A percentile compares a stretch with the other conserved stretches of the same genome.
Conservation (phyloP, 768 basidiomycete species). For the Lentinula boryana region DNA sequence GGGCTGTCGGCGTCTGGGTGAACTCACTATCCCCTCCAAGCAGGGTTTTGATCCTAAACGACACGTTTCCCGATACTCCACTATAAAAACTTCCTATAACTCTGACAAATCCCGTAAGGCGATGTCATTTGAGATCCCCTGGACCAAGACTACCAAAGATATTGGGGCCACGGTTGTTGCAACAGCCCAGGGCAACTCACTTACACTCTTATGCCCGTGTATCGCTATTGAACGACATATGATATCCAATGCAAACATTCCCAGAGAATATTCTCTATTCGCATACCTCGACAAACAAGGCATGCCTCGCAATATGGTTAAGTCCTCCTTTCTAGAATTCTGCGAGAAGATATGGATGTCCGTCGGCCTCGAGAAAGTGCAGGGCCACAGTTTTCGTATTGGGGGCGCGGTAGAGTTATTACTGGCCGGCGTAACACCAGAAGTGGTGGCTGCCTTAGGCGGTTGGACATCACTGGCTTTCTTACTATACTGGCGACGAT, state of each 20-base stretch:
- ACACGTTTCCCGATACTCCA: constrained; percentile 8
- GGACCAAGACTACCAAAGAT: constrained; percentile 25
- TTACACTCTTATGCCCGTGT: constrained; percentile 7
- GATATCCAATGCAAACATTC: constrained; percentile 8
- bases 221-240: constrained; percentile 19
- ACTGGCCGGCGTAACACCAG: constrained; percentile 19
- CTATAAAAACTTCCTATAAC: background rate
- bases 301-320: constrained; percentile 7
- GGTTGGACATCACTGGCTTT: constrained; percentile 17
- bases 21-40: too few relatives aligned
- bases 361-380: constrained; percentile 1
- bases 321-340: constrained; percentile 7
- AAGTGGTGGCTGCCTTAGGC: constrained; percentile 25
- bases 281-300: background rate
- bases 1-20: constrained; percentile 24
- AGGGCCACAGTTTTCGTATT: constrained; percentile 22
- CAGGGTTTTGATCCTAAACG: constrained; percentile 10
- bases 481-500: too few relatives aligned
- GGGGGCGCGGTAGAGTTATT: constrained; percentile 22
- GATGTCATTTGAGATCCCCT: constrained; percentile 27
- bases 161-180: constrained; percentile 22
- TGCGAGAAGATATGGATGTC: constrained; percentile 12
- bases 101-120: background rate
- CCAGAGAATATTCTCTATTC: constrained; percentile 15
- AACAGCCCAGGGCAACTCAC: constrained; percentile 6